Conservation (phyloP, 495 filamentous ascomycete species). For the Xylaria grammica region DNA sequence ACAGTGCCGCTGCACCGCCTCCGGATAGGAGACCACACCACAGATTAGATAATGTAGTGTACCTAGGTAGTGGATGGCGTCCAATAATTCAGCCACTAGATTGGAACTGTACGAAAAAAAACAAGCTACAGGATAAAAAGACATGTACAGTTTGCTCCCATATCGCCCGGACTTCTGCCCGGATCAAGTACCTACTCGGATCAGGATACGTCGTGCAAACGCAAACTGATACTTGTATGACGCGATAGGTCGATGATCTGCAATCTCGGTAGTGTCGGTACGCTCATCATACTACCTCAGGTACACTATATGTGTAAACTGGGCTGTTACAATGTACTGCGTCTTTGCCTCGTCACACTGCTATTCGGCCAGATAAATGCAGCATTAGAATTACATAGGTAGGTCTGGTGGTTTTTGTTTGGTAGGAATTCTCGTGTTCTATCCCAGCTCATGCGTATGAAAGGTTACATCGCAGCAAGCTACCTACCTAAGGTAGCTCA, state of each 20-base stretch:
- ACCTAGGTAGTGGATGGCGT: too few relatives aligned
- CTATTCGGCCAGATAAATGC: background rate
- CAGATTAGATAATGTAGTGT: too few relatives aligned
- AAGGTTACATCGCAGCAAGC: conserved; percentile 2
- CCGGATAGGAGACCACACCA: too few relatives aligned
- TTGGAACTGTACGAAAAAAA: background rate
- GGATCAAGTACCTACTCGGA: background rate
- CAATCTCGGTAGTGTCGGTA: background rate
- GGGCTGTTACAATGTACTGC: too few relatives aligned
- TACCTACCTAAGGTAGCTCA: too few relatives aligned
- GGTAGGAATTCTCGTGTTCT: conserved; percentile 12
- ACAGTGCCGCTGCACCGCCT: too few relatives aligned
- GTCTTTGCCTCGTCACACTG: background rate
- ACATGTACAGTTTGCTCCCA: too few relatives aligned
- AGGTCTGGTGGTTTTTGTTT: too few relatives aligned
- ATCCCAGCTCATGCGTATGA: conserved; percentile 6
- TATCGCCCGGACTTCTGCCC: too few relatives aligned
- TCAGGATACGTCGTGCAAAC: background rate
- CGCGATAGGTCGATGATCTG: conserved; percentile 7
- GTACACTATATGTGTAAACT: background rate
- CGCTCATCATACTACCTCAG: too few relatives aligned
- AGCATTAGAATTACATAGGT: too few relatives aligned
- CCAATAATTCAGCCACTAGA: background rate
- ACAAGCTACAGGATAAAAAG: too few relatives aligned
- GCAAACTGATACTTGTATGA: conserved; percentile 12